Conservation (phyloP, 2,329 filamentous ascomycete genomes). For the Fusarium pseudograminearum region DNA sequence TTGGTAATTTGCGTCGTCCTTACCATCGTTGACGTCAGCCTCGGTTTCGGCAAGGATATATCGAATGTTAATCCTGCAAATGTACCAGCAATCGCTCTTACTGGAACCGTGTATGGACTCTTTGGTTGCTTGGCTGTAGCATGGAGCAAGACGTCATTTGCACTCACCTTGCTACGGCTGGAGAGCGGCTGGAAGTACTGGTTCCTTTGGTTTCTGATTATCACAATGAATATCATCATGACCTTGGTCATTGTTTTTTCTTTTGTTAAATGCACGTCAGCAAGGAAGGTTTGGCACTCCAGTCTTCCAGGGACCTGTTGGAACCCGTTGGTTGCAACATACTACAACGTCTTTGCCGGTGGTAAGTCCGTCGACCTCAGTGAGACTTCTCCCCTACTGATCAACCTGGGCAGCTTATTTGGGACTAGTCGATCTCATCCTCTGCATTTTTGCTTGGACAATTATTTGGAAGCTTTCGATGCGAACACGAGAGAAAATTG, state of each 20-base stretch:
- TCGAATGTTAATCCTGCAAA: not conserved
- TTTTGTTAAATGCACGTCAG: not conserved
- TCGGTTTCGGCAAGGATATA: conserved; percentile 6
- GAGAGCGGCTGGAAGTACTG: conserved; percentile 9
- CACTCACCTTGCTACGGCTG: not conserved
- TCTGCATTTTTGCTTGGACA: not conserved
- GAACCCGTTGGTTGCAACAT: conserved; percentile 2
- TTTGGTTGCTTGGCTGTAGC: not conserved
- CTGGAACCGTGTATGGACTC: not conserved
- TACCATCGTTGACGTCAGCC: not conserved
- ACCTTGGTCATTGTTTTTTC: conserved; percentile 1
- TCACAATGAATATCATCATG: not conserved
- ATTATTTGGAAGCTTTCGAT: conserved; percentile 16
- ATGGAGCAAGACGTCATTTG: conserved; percentile 21
- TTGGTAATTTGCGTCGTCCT: not conserved
- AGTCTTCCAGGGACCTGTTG: not conserved
- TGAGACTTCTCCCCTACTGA: accelerated
- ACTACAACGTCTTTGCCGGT: conserved; percentile 9
- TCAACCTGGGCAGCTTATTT: not conserved
- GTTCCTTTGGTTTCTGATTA: conserved; percentile 5
- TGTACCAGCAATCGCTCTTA: not conserved
- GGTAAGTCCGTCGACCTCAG: accelerated
- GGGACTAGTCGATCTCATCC: not conserved
- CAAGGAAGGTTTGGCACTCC: not conserved
- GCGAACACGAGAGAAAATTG: conserved; percentile 4